A percentile compares a stretch with the other conserved stretches of the same genome.
Evolutionary conservation across 2,329 filamentous ascomycete species (phyloP).

Genomic region (Diaporthe ilicicola): DNA sequence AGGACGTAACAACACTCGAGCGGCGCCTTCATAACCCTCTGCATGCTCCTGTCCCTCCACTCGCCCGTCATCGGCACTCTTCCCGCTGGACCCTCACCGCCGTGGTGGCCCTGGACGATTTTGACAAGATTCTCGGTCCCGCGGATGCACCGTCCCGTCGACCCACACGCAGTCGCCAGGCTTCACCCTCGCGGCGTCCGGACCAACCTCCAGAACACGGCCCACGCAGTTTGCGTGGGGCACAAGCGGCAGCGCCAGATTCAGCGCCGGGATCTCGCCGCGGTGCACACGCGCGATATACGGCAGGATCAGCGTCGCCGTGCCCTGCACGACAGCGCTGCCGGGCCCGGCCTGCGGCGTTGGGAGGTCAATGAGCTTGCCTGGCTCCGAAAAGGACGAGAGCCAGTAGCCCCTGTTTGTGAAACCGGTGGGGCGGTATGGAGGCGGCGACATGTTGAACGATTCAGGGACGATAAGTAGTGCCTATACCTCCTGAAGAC

Average conservation of each 20-base stretch:
- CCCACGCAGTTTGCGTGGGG: constrained; percentile 46
- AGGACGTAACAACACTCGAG: constrained; percentile 38
- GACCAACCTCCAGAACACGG: constrained; percentile 44
- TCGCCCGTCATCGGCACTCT: constrained; percentile 15
- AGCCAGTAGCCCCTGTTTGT: constrained; percentile 14
- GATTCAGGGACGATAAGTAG: background rate
- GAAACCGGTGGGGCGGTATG: background rate
- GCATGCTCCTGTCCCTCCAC: constrained; percentile 24
- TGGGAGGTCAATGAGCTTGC: background rate
- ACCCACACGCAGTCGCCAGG: background rate
- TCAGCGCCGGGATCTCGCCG: constrained; percentile 33
- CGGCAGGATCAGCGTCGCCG: constrained; percentile 1
- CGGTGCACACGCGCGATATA: constrained; percentile 11
- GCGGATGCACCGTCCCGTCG: background rate
- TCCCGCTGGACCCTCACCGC: background rate
- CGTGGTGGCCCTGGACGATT: constrained; percentile 8
- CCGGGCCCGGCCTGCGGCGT: background rate
- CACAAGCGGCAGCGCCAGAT: constrained; percentile 43
- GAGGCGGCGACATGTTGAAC: background rate
- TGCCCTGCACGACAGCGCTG: constrained; percentile 7
- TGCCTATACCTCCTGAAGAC: background rate
- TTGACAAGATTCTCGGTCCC: background rate
- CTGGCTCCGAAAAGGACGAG: background rate
- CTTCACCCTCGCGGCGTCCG: constrained; percentile 41
- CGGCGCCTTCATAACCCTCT: constrained; percentile 29